Percentiles rank a stretch among this genome's conserved stretches.
Conservation (phyloP, 2,329 filamentous ascomycete species). For the Pseudogymnoascus destructans region DNA sequence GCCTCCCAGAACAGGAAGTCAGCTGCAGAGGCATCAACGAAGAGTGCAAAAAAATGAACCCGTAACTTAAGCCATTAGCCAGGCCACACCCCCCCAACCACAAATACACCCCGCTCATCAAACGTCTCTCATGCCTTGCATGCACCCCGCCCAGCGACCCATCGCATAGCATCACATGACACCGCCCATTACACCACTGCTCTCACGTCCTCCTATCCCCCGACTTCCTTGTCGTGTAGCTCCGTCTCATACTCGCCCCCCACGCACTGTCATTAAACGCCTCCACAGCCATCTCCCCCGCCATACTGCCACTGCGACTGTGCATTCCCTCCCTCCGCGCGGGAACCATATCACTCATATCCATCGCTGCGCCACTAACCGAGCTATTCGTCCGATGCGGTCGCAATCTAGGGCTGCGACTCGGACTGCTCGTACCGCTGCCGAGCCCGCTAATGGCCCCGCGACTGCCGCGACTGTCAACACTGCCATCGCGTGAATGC, state of each 20-base stretch:
- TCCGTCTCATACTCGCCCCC: constrained; percentile 83
- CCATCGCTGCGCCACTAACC: not conserved
- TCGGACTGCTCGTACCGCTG: not conserved
- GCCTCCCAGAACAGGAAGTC: not conserved
- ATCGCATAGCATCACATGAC: not conserved
- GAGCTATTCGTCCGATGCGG: constrained; percentile 8
- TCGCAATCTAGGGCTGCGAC: constrained; percentile 1
- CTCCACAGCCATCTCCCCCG: constrained; percentile 67
- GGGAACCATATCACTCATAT: constrained; percentile 11
- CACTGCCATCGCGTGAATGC: not conserved
- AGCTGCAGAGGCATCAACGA: not conserved
- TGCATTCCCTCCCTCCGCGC: constrained; percentile 25
- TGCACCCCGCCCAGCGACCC: not conserved
- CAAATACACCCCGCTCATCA: not conserved
- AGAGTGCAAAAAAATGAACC: not conserved
- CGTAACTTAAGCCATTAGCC: not conserved
- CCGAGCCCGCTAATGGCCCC: not conserved
- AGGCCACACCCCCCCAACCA: not conserved
- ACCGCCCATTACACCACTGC: not conserved
- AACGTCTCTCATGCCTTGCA: not conserved
- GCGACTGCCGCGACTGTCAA: not conserved
- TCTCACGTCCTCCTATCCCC: constrained; percentile 10
- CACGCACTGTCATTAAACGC: constrained; percentile 82
- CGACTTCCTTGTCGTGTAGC: constrained; percentile 55
- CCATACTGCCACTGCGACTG: constrained; percentile 52